A percentile compares a stretch with the other conserved stretches of the same genome.
These are phyloP conservation scores for Ogataea allantospora DNA, from an alignment of 805 yeast species.

Conservation along the genomic window DNA sequence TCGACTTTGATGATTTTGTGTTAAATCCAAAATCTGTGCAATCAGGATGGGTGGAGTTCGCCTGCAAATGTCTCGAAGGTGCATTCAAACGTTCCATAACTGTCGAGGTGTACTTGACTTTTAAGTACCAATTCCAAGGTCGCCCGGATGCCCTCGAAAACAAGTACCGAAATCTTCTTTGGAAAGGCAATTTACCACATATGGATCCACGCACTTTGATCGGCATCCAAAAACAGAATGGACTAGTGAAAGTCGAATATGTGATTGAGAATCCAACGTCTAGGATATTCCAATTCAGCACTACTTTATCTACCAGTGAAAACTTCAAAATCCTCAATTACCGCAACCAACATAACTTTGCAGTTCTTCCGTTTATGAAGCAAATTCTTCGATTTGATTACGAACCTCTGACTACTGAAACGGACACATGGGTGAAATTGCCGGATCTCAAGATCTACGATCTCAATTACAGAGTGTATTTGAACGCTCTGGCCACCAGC, in stretches of 20 bases:
- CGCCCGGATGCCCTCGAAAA: slow-evolving; percentile 20
- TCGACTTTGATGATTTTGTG: not conserved
- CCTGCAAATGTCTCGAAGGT: slow-evolving; percentile 17
- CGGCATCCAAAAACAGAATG: slow-evolving; percentile 22
- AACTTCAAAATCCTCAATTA: slow-evolving; percentile 26
- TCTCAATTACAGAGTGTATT: slow-evolving; percentile 59
- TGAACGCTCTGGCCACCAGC: slow-evolving; percentile 49
- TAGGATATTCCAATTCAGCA: slow-evolving; percentile 57
- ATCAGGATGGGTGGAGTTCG: slow-evolving; percentile 14
- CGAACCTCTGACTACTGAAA: slow-evolving; percentile 23
- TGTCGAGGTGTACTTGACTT: slow-evolving; percentile 18
- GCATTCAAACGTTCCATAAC: slow-evolving; percentile 23
- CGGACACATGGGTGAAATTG: slow-evolving; percentile 34
- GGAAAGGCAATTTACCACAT: slow-evolving; percentile 58
- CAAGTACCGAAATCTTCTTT: slow-evolving; percentile 36
- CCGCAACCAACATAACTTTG: slow-evolving; percentile 36
- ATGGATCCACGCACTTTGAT: slow-evolving; percentile 69
- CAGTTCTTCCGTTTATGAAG: slow-evolving; percentile 63
- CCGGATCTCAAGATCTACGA: slow-evolving; percentile 70
- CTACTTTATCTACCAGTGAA: slow-evolving; percentile 25
- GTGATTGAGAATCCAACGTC: slow-evolving; percentile 75
- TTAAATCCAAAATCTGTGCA: slow-evolving; percentile 3
- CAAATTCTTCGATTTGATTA: slow-evolving; percentile 44
- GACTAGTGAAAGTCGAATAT: slow-evolving; percentile 39
- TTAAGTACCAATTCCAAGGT: slow-evolving; percentile 18